A percentile compares a stretch with the other conserved stretches of the same genome.
These are phyloP conservation scores for Citrus medica DNA, from an alignment of 345 rosid species.

Conservation along the genomic window DNA sequence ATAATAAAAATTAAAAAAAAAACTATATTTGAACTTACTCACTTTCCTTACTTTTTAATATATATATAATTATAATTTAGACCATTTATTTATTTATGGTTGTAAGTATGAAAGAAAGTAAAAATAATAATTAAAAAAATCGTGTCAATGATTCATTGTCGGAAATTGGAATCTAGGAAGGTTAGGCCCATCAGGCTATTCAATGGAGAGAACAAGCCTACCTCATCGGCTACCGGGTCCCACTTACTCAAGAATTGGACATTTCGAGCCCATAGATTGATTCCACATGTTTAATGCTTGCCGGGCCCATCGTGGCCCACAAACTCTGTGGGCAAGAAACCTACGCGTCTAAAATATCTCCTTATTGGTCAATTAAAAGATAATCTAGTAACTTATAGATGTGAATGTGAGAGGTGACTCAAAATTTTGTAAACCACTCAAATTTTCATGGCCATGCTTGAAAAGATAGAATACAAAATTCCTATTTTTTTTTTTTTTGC, in stretches of 20 bases:
- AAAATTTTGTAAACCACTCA: not conserved
- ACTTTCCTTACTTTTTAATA: no score
- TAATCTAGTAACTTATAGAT: not conserved
- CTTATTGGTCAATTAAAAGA: not conserved
- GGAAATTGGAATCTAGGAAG: no score
- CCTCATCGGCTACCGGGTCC: not conserved
- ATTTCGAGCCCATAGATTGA: not conserved
- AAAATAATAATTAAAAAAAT: not conserved
- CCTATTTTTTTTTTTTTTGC: not conserved
- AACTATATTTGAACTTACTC: no score
- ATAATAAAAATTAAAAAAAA: no score
- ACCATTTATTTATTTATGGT: not conserved
- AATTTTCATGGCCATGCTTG: not conserved
- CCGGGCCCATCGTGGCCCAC: not conserved
- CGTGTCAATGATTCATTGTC: not conserved
- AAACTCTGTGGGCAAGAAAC: not conserved
- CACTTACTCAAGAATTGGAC: not conserved
- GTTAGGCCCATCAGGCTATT: not conserved
- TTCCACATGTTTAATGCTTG: not conserved
- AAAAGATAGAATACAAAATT: accelerated
- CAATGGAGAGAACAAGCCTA: not conserved
- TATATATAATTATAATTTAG: no score
- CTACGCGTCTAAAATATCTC: not conserved
- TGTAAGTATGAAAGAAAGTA: not conserved
- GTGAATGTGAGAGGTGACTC: not conserved